Conservation (phyloP, 768 basidiomycete genomes). For the Rhodocollybia butyracea region DNA sequence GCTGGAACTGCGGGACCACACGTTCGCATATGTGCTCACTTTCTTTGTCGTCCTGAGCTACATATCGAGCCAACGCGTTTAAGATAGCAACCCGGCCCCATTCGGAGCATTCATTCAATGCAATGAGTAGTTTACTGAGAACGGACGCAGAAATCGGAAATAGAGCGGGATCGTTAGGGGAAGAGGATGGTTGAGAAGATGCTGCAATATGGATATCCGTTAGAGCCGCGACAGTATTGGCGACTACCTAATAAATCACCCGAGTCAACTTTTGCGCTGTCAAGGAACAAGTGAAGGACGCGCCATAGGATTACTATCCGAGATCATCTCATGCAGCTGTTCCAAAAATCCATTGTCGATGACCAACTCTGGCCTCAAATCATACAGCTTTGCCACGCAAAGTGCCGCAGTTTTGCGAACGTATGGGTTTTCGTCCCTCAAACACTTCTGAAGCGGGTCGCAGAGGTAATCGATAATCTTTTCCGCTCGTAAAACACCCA, state of each 20-base stretch:
- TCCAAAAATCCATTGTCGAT: conserved; percentile 93
- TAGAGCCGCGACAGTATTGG: conserved; percentile 91
- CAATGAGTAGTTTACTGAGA: conserved; percentile 88
- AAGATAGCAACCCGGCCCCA: conserved; percentile 97
- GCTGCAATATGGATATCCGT: conserved; percentile 86
- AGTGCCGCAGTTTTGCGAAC: conserved; percentile 97
- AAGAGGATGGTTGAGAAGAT: conserved; percentile 48
- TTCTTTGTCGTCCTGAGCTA: conserved; percentile 85
- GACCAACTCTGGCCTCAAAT: conserved; percentile 92
- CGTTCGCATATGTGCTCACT: conserved; percentile 99
- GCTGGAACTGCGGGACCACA: conserved; percentile 97
- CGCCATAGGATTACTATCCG: conserved; percentile 97
- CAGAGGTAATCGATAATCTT: conserved; percentile 99
- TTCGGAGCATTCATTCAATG: conserved; percentile 96
- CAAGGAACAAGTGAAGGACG: conserved; percentile 15
- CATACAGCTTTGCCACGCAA: conserved; percentile 96
- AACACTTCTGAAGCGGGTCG: conserved; percentile 87
- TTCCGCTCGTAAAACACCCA: conserved; percentile 95
- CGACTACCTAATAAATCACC: conserved; percentile 86
- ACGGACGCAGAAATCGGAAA: conserved; percentile 84
- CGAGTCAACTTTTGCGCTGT: not conserved
- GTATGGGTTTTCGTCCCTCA: conserved; percentile 96
- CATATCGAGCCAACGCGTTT: conserved; percentile 81
- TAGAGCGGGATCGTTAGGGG: conserved; percentile 57
- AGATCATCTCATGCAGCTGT: conserved; percentile 86